Evolutionary conservation across 129 eudicot species (phyloP).

Genomic region (Flaveria ramosissima): DNA sequence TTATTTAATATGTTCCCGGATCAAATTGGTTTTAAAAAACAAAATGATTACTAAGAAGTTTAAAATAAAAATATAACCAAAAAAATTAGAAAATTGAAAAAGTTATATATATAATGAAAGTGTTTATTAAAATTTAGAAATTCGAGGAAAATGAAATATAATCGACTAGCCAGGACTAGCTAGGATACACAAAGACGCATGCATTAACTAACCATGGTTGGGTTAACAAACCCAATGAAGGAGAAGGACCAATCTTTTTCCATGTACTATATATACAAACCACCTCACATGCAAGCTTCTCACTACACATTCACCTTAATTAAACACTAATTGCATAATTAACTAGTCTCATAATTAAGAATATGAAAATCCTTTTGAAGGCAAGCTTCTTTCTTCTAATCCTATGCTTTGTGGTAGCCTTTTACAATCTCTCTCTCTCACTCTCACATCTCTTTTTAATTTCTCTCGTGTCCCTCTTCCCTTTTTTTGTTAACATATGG

Average conservation of each 20-base stretch:
- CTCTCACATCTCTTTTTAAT: slow-evolving; percentile 32
- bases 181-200: not conserved
- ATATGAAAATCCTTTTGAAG: slow-evolving; percentile 42
- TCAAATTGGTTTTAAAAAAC: too few relatives aligned
- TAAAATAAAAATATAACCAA: not conserved
- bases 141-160: not conserved
- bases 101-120: not conserved
- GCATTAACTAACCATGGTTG: slow-evolving; percentile 44
- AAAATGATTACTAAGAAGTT: not conserved
- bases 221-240: slow-evolving; percentile 31
- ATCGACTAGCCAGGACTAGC: not conserved
- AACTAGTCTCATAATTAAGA: not conserved
- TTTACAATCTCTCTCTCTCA: slow-evolving; percentile 36
- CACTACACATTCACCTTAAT: slow-evolving; percentile 39
- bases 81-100: not conserved
- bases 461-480: slow-evolving; percentile 41
- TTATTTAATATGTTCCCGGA: too few relatives aligned
- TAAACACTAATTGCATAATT: slow-evolving; percentile 7
- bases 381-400: slow-evolving; percentile 36
- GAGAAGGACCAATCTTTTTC: slow-evolving; percentile 37
- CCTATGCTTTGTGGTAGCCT: slow-evolving; percentile 37
- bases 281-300: slow-evolving; percentile 50
- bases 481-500: slow-evolving; percentile 45
- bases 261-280: slow-evolving; percentile 53
- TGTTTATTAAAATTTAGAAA: not conserved